These are phyloP conservation scores for Aspergillus novoparasiticus DNA, from an alignment of 2,329 filamentous ascomycete genomes.

Conservation along the genomic window DNA sequence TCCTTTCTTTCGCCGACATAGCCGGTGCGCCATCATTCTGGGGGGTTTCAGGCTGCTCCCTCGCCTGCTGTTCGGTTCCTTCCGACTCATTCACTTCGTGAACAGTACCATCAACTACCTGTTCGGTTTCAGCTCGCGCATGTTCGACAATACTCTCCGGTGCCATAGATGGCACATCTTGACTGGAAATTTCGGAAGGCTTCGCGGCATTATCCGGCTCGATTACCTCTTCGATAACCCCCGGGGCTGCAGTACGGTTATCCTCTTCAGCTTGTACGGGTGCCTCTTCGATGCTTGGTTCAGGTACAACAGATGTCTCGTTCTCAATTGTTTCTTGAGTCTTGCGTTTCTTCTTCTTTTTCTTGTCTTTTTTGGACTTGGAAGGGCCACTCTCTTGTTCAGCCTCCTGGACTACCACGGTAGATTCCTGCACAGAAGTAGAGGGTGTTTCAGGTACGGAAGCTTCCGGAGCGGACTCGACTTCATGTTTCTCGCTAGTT, in stretches of 20 bases:
- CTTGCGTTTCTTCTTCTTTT: constrained; percentile 41
- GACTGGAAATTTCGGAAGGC: not conserved
- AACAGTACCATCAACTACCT: not conserved
- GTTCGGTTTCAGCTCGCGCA: not conserved
- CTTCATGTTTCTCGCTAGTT: not conserved
- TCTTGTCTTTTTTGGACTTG: constrained; percentile 34
- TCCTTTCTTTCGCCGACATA: constrained; percentile 42
- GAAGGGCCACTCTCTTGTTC: constrained; percentile 16
- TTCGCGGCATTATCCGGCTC: not conserved
- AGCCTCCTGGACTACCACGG: constrained; percentile 4
- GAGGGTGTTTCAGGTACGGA: not conserved
- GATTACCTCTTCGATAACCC: not conserved
- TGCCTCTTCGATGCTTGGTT: not conserved
- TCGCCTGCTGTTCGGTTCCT: constrained; percentile 3
- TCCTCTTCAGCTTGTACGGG: not conserved
- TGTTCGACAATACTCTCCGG: too few species aligned
- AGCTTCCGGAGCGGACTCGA: not conserved
- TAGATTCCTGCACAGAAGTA: constrained; percentile 4
- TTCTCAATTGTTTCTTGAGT: constrained; percentile 23
- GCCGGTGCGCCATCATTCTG: constrained; percentile 27
- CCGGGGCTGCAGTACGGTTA: not conserved
- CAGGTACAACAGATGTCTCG: constrained; percentile 9
- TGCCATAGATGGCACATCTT: constrained; percentile 8
- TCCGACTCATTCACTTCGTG: constrained; percentile 19
- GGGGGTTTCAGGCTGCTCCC: constrained; percentile 13